These are phyloP conservation scores for Kandelia obovata DNA, from an alignment of 345 rosid genomes.

Conservation along the genomic window DNA sequence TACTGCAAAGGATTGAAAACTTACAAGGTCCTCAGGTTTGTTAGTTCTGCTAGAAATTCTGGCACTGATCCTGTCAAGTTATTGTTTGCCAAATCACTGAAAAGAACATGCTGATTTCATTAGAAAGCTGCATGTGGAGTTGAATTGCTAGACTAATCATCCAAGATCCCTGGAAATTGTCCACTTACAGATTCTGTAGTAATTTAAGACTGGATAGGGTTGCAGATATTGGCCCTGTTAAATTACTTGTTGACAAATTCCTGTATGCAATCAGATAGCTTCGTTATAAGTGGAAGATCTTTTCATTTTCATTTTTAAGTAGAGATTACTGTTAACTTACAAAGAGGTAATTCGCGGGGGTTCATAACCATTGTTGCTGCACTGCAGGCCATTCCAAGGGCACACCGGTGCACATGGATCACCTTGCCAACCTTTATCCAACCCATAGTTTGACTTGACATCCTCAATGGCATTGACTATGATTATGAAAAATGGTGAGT, in stretches of 20 bases:
- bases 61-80: slow-evolving; percentile 21
- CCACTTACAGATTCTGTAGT: slow-evolving; percentile 28
- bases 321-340: slow-evolving; percentile 13
- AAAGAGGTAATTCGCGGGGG: slow-evolving; percentile 27
- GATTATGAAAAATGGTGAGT: neutral
- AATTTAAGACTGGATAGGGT: slow-evolving; percentile 21
- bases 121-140: too few relatives aligned
- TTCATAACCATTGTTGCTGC: slow-evolving; percentile 26
- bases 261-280: slow-evolving; percentile 16
- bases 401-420: slow-evolving; percentile 25
- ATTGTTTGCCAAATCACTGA: slow-evolving; percentile 34
- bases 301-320: neutral
- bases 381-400: slow-evolving; percentile 32
- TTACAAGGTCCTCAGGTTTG: slow-evolving; percentile 39
- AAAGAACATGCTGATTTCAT: neutral
- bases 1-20: slow-evolving; percentile 8
- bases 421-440: slow-evolving; percentile 29
- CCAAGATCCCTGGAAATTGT: neutral
- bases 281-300: slow-evolving; percentile 9
- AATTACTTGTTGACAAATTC: slow-evolving; percentile 19
- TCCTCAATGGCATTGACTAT: slow-evolving; percentile 28
- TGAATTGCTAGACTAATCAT: too few relatives aligned
- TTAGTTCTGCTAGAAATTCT: slow-evolving; percentile 31
- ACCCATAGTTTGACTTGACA: slow-evolving; percentile 16
- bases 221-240: slow-evolving; percentile 23